phyloP scores from a whole-genome alignment of 805 yeast species.

The Hanseniaspora singularis region DNA sequence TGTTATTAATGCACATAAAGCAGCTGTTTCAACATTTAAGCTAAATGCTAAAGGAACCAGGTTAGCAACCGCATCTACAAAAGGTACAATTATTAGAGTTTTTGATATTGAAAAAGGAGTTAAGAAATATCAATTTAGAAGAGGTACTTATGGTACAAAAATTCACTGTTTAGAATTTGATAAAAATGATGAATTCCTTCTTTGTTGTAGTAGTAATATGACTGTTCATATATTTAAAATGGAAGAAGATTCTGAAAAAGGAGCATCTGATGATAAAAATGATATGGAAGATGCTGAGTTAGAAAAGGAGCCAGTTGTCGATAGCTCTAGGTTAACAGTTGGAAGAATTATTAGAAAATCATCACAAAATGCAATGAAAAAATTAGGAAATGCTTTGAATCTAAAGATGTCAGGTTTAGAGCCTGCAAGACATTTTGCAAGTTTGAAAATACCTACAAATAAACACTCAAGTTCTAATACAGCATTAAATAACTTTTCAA shows the following conservation, averaged over 20 bases:
- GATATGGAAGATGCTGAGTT: constrained; percentile 19
- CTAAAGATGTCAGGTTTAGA: constrained; percentile 73
- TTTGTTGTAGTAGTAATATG: constrained; percentile 80
- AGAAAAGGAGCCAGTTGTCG: constrained; percentile 51
- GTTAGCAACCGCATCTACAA: constrained; percentile 63
- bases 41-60: constrained; percentile 53
- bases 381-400: constrained; percentile 80
- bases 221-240: constrained; percentile 86
- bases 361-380: constrained; percentile 63
- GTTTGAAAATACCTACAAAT: constrained; percentile 51
- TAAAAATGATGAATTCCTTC: constrained; percentile 51
- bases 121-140: constrained; percentile 55
- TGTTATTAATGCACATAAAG: constrained; percentile 64
- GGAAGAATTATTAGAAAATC: constrained; percentile 67
- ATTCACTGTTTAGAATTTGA: constrained; percentile 71
- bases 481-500: too few relatives aligned
- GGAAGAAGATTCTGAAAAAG: constrained; percentile 21
- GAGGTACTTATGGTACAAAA: constrained; percentile 75
- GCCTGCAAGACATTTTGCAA: constrained; percentile 86
- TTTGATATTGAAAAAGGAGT: constrained; percentile 52
- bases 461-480: too few relatives aligned
- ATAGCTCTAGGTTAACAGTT: constrained; percentile 56
- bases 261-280: constrained; percentile 18
- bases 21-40: constrained; percentile 50
- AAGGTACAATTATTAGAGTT: constrained; percentile 67